Base-by-base conservation (phyloP, 306 rosid genomes). In the Glycine tomentella region DNA sequence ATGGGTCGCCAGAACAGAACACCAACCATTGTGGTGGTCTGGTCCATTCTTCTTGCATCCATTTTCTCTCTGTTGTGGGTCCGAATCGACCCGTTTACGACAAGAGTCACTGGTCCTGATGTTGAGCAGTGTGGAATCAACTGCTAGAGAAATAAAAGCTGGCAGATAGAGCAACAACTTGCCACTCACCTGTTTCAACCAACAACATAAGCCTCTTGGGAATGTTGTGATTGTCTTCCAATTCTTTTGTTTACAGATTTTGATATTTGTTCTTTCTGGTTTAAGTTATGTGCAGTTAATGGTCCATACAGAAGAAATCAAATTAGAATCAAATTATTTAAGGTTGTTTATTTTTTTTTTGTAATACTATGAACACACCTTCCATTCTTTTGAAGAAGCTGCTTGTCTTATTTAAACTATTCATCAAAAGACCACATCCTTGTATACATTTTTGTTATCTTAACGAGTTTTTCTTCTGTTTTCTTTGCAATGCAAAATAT, bases 1-100 rank as follows among this genome's bases (percentile, higher is more conserved):
- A 93, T 93, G 98, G 98, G 98, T 66, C 89, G 97, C 49, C 98
- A 93, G 84, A 93, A 93, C 86, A 45, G 98, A 25, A 93, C 98
- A 0, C 98, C 98, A 1, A 93, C 98, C 82, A 90, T 93, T 34
- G 98, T 93, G 1, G 90, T 93, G 1, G 94, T 93, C 61, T 93
- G 98, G 98, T 93, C 97, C 12, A 84, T 93, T 76, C 90, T 93
- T 1, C 92, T 93, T 52, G 98, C 98, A 64, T 93, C 98, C 49
- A 93, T 93, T 63, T 93, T 93, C 93, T 93, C 98, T 8, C 79
- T 93, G 74, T 75, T 93, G 15, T 93, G 98, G 98, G 98, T 93
- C 69, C 67, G 94, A 56, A 79, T 93, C 0, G 97, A 93, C 72
- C 98, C 98, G 0, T 93, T 93, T 53, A 93, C 97, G 8, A 93